Evolutionary conservation across 2,329 filamentous ascomycete genomes (phyloP), one percentile per base, ranked within the genome.

Genomic region (Fusarium sp.): DNA sequence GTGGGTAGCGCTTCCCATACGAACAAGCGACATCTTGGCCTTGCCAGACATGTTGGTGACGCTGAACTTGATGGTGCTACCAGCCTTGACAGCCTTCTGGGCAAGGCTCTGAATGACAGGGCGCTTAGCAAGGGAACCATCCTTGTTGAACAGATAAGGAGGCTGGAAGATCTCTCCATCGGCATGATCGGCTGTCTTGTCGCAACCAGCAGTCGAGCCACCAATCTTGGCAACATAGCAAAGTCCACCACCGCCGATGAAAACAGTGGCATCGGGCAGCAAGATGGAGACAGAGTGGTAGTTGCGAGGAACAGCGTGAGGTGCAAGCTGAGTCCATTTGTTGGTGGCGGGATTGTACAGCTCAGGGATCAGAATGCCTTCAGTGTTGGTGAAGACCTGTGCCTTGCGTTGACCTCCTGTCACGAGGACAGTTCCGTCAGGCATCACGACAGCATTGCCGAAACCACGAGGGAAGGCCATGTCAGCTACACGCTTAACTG

Each of bases 111-210:
- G 21, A 20, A 68, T 67, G 20, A 68, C 13, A 15, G 64, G 64
- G 1, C 84, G 80, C 0, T 75, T 63, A 4, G 81, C 81, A 0
- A 57, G 63, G 13, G 69, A 70, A 18, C 85, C 85, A 41, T 84
- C 77, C 5, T 71, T 33, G 29, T 81, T 83, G 63, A 87, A 84
- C 1, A 89, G 83, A 63, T 89, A 89, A 0, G 84, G 82, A 1
- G 87, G 88, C 7, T 79, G 81, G 74, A 84, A 89, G 53, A 89
- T 83, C 74, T 89, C 82, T 8, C 75, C 85, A 63, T 89, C 85
- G 38, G 80, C 81, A 66, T 89, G 87, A 57, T 89, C 74, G 62
- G 80, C 83, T 13, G 47, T 60, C 42, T 69, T 70, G 63, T 78
- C 77, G 64, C 76, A 80, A 10, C 57, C 53, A 35, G 57, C 66